Conservation (phyloP, 495 filamentous ascomycete genomes). For the Daldinia caldariorum region DNA sequence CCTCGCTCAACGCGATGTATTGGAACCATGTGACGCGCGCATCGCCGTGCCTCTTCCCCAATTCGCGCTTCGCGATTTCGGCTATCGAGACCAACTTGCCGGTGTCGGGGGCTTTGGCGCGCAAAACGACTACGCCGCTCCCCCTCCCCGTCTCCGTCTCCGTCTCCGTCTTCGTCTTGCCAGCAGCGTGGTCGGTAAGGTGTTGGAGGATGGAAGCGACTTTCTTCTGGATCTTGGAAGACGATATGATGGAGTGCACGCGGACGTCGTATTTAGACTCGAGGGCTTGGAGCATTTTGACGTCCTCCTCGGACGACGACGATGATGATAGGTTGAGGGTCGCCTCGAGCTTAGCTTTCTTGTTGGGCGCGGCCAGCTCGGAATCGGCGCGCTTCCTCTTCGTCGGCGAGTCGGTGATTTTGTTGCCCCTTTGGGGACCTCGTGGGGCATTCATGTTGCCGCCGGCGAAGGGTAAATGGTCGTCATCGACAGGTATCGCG, state of each 20-base stretch:
- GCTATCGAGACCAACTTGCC: constrained; percentile 71
- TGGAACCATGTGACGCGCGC: constrained; percentile 65
- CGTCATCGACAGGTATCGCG: constrained; percentile 18
- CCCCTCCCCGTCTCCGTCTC: constrained; percentile 4
- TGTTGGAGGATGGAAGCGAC: constrained; percentile 57
- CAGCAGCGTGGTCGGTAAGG: constrained; percentile 48
- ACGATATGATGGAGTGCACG: constrained; percentile 61
- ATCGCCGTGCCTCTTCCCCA: constrained; percentile 53
- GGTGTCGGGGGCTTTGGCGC: constrained; percentile 61
- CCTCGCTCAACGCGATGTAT: constrained; percentile 61
- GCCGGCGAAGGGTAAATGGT: neutral
- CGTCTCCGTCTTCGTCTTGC: constrained; percentile 25
- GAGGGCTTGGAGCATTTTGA: constrained; percentile 30
- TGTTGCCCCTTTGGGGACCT: constrained; percentile 15
- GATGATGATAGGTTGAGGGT: constrained; percentile 36
- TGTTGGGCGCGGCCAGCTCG: constrained; percentile 31
- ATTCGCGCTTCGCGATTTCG: constrained; percentile 70
- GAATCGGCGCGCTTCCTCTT: constrained; percentile 47
- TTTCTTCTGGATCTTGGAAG: constrained; percentile 64
- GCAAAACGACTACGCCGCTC: constrained; percentile 49
- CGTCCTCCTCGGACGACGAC: constrained; percentile 36
- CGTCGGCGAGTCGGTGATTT: constrained; percentile 1
- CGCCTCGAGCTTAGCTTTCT: constrained; percentile 35
- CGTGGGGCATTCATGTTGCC: constrained; percentile 30
- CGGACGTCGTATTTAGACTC: constrained; percentile 53